Conservation (phyloP, 2,329 filamentous ascomycete species). For the Neophaeococcomyces aloes region DNA sequence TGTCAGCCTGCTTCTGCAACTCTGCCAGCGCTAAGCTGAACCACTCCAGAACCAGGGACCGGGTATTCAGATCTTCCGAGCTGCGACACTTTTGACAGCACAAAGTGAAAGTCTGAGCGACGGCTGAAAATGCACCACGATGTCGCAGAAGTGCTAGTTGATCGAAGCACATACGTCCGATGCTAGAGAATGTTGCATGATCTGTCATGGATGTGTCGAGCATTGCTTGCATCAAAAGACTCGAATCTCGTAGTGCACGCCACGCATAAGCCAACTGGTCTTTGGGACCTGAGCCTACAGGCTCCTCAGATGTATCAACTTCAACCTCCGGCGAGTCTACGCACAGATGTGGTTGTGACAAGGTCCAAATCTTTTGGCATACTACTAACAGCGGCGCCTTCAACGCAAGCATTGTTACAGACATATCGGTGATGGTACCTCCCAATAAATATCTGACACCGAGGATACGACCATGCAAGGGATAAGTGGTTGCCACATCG, state of each 20-base stretch:
- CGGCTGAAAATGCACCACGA: constrained; percentile 85
- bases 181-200: constrained; percentile 26
- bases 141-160: constrained; percentile 78
- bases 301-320: constrained; percentile 48
- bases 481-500: constrained; percentile 3
- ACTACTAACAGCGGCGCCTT: constrained; percentile 22
- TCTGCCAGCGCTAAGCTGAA: constrained; percentile 48
- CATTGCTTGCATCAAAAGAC: background rate
- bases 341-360: constrained; percentile 69
- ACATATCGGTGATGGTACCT: background rate
- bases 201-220: background rate
- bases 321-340: constrained; percentile 92
- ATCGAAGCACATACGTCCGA: constrained; percentile 66
- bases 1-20: constrained; percentile 65
- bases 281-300: constrained; percentile 68
- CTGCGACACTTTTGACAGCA: constrained; percentile 61
- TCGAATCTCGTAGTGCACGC: constrained; percentile 81
- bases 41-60: constrained; percentile 49
- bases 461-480: constrained; percentile 18
- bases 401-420: background rate
- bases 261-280: constrained; percentile 91
- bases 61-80: constrained; percentile 36
- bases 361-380: constrained; percentile 63
- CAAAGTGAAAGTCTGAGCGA: constrained; percentile 72
- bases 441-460: constrained; percentile 10